Conservation (phyloP, 1,284 basidiomycete genomes). For the Ceratobasidium papillatum region DNA sequence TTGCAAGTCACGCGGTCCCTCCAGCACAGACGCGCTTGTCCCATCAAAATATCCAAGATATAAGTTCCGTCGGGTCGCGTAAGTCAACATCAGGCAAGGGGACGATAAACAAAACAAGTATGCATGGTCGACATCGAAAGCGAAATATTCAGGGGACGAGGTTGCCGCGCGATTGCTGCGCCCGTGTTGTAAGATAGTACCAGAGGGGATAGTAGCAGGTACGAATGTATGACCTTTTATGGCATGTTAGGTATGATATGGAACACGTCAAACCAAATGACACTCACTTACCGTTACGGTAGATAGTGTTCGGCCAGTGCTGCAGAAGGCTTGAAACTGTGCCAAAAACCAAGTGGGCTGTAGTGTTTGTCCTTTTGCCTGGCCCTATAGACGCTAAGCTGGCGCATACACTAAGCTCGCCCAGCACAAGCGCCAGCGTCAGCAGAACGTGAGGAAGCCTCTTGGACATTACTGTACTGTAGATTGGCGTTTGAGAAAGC, state of each 20-base stretch:
- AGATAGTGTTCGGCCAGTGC: conserved; percentile 62
- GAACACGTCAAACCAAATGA: background rate
- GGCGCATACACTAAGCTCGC: background rate
- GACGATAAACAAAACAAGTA: conserved; percentile 48
- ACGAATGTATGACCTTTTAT: conserved; percentile 55
- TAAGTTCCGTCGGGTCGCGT: conserved; percentile 52
- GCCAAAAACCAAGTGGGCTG: conserved; percentile 57
- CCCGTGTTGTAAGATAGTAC: conserved; percentile 58
- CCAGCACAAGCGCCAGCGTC: background rate
- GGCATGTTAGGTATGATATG: background rate
- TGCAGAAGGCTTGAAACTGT: conserved; percentile 57
- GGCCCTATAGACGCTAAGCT: background rate
- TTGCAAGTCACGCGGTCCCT: conserved; percentile 57
- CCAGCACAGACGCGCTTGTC: conserved; percentile 54
- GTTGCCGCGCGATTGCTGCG: conserved; percentile 36
- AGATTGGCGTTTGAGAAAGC: no score
- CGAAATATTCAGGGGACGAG: conserved; percentile 56
- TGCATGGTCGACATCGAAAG: conserved; percentile 59
- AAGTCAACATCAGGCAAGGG: conserved; percentile 49
- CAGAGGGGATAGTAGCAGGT: conserved; percentile 54
- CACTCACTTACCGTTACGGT: conserved; percentile 54
- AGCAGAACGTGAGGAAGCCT: no score
- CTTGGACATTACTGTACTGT: no score
- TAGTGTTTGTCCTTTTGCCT: conserved; percentile 41
- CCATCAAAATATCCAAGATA: conserved; percentile 60